These are phyloP conservation scores for Fistulinella prunicolor DNA, from an alignment of 768 basidiomycete genomes.

Conservation along the genomic window DNA sequence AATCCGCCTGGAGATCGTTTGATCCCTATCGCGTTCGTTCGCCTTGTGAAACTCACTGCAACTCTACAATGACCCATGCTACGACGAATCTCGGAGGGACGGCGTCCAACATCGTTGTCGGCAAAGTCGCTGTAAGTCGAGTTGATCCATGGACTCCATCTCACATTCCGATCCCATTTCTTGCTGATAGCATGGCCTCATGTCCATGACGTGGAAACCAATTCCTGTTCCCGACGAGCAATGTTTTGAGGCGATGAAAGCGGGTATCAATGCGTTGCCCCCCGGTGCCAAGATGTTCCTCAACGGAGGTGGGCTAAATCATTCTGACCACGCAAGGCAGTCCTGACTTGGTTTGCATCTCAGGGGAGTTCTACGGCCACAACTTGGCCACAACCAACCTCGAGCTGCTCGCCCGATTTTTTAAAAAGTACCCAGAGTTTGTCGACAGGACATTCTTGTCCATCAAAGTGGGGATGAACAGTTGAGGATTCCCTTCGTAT, in stretches of 20 bases:
- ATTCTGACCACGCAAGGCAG: too few relatives aligned
- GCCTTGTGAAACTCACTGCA: background rate
- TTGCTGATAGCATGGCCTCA: conserved; percentile 44
- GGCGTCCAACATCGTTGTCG: conserved; percentile 35
- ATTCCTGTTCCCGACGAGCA: conserved; percentile 51
- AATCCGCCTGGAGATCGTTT: background rate
- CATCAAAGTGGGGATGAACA: conserved; percentile 25
- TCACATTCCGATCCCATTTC: background rate
- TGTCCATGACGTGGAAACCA: conserved; percentile 58
- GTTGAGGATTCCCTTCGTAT: too few relatives aligned
- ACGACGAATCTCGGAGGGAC: conserved; percentile 39
- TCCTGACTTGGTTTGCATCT: background rate
- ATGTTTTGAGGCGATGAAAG: conserved; percentile 60
- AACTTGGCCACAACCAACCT: conserved; percentile 42
- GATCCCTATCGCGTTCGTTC: too few relatives aligned
- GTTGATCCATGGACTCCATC: background rate
- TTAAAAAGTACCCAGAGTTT: conserved; percentile 38
- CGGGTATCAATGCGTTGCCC: conserved; percentile 42
- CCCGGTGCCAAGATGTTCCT: conserved; percentile 46
- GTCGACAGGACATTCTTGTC: conserved; percentile 36
- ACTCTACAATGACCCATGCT: conserved; percentile 25
- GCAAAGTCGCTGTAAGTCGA: conserved; percentile 38
- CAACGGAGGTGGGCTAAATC: conserved; percentile 46
- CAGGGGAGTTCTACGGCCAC: conserved; percentile 58
- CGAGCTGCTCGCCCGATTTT: conserved; percentile 50